Conservation (phyloP, 768 basidiomycete genomes). For the Mycena chlorophos region DNA sequence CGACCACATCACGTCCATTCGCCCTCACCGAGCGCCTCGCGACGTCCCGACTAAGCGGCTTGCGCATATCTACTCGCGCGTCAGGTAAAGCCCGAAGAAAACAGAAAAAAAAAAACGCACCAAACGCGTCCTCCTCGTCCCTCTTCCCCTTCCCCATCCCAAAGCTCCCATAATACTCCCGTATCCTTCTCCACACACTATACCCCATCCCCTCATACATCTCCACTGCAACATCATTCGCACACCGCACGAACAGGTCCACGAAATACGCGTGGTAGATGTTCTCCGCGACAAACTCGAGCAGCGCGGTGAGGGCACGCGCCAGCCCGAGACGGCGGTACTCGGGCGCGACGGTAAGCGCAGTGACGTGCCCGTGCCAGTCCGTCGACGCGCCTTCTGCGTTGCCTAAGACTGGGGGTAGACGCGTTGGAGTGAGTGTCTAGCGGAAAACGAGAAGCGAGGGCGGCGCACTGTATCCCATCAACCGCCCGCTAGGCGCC, state of each 20-base stretch:
- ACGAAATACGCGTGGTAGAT: slow-evolving; percentile 86
- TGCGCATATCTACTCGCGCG: slow-evolving; percentile 58
- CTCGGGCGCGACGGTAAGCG: slow-evolving; percentile 90
- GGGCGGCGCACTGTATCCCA: slow-evolving; percentile 80
- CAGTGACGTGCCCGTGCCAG: slow-evolving; percentile 95
- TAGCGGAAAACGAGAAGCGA: not conserved
- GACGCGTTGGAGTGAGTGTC: not conserved
- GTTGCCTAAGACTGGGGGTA: slow-evolving; percentile 79
- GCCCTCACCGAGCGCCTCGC: slow-evolving; percentile 63
- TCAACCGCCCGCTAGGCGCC: slow-evolving; percentile 78
- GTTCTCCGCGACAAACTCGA: slow-evolving; percentile 83
- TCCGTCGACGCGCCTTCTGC: slow-evolving; percentile 76
- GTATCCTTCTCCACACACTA: slow-evolving; percentile 87
- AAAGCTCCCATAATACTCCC: slow-evolving; percentile 83
- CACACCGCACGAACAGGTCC: slow-evolving; percentile 92
- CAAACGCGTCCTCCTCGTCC: slow-evolving; percentile 90
- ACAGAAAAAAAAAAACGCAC: slow-evolving; percentile 45
- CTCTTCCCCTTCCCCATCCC: slow-evolving; percentile 68
- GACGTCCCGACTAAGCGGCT: slow-evolving; percentile 65
- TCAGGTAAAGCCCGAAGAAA: not conserved
- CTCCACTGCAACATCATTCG: slow-evolving; percentile 79
- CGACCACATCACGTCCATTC: slow-evolving; percentile 73
- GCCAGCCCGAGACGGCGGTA: slow-evolving; percentile 88
- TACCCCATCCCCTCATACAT: slow-evolving; percentile 96
- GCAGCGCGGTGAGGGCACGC: slow-evolving; percentile 79